A percentile compares a stretch with the other conserved stretches of the same genome.
Conservation (phyloP, 495 filamentous ascomycete genomes). For the Neurospora cerealis region DNA sequence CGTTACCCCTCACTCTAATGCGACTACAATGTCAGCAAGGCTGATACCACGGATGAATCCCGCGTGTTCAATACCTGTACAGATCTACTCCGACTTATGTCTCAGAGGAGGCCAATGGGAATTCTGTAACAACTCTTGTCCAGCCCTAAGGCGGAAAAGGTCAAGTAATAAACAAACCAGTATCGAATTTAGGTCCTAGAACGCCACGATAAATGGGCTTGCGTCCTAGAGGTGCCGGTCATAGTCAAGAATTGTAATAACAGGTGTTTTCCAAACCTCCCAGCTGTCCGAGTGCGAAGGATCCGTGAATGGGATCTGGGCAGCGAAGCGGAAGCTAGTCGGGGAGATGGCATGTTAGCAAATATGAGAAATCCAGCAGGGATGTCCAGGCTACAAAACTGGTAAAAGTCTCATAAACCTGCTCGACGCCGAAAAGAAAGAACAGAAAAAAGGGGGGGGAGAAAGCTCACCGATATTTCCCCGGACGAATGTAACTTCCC, state of each 20-base stretch:
- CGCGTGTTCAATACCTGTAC: neutral
- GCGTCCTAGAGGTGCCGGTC: neutral
- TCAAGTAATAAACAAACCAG: neutral
- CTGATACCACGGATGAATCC: neutral
- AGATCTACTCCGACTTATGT: neutral
- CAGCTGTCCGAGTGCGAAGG: slow-evolving; percentile 18
- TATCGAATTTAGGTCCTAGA: neutral
- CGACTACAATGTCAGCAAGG: neutral
- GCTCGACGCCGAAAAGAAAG: neutral
- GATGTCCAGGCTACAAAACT: neutral
- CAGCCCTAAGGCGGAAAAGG: neutral
- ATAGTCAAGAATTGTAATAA: slow-evolving; percentile 10
- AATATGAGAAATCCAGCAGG: neutral
- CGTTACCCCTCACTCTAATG: neutral
- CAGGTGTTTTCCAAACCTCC: slow-evolving; percentile 13
- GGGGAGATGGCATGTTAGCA: neutral
- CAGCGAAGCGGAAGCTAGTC: slow-evolving; percentile 17
- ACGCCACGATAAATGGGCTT: neutral
- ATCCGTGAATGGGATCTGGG: slow-evolving; percentile 17
- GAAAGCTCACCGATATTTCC: slow-evolving; percentile 24
- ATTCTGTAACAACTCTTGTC: neutral
- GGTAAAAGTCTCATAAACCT: neutral
- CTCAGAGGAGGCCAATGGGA: neutral
- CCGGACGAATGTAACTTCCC: slow-evolving; percentile 23
- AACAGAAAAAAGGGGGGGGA: neutral